phyloP scores from a whole-genome alignment of 306 rosid species.

The Cicer arietinum region DNA sequence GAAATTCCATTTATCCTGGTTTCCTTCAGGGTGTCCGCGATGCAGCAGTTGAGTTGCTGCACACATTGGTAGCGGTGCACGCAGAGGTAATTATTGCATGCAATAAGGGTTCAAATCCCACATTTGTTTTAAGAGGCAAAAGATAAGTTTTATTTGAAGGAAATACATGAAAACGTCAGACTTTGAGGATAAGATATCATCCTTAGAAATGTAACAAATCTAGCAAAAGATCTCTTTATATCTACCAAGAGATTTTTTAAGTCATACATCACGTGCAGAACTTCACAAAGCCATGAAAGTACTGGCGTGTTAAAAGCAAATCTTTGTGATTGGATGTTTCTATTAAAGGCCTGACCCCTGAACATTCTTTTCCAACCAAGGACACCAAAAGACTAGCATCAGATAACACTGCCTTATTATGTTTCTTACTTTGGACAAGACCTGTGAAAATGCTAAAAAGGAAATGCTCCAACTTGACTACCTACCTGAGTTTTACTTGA shows the following conservation, averaged over 20 bases:
- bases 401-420: slow-evolving; percentile 22
- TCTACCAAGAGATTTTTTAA: slow-evolving; percentile 30
- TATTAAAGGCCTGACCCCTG: background rate
- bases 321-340: slow-evolving; percentile 20
- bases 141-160: slow-evolving; percentile 32
- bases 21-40: slow-evolving; percentile 91
- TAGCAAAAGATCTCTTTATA: background rate
- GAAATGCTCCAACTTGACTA: slow-evolving; percentile 35
- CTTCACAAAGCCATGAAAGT: slow-evolving; percentile 4
- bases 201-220: slow-evolving; percentile 13
- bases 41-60: slow-evolving; percentile 94
- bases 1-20: slow-evolving; percentile 31
- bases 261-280: slow-evolving; percentile 15
- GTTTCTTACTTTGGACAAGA: slow-evolving; percentile 31
- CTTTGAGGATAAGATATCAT: slow-evolving; percentile 10
- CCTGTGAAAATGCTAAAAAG: slow-evolving; percentile 10
- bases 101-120: slow-evolving; percentile 30
- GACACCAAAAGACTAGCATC: slow-evolving; percentile 14
- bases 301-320: slow-evolving; percentile 17
- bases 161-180: slow-evolving; percentile 10
- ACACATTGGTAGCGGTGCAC: slow-evolving; percentile 93
- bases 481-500: slow-evolving; percentile 17
- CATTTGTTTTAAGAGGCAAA: background rate
- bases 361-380: slow-evolving; percentile 16
- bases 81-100: slow-evolving; percentile 80